A percentile compares a stretch with the other conserved stretches of the same genome.
Evolutionary conservation across 2,329 filamentous ascomycete genomes (phyloP).

Genomic region (Colletotrichum agaves): DNA sequence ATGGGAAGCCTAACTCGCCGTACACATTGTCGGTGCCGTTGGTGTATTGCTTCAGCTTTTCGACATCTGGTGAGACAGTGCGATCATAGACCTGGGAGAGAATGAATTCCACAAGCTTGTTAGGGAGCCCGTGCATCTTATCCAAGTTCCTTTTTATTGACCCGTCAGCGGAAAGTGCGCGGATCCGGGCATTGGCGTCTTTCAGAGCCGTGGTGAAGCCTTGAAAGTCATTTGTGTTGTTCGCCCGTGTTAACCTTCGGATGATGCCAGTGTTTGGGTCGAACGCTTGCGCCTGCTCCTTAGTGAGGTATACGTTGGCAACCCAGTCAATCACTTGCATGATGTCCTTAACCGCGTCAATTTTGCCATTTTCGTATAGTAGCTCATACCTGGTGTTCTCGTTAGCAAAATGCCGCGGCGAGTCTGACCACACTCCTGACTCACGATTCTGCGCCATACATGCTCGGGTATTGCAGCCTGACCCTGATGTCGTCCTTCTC

Average conservation of each 20-base stretch:
- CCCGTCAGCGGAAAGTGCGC: constrained; percentile 73
- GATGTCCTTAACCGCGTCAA: constrained; percentile 81
- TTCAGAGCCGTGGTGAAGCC: constrained; percentile 79
- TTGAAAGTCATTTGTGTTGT: constrained; percentile 69
- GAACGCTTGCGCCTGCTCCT: constrained; percentile 73
- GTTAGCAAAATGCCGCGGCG: constrained; percentile 41
- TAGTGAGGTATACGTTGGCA: constrained; percentile 80
- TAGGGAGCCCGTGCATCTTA: constrained; percentile 73
- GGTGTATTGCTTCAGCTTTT: constrained; percentile 84
- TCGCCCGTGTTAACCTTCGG: constrained; percentile 80
- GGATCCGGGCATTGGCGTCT: constrained; percentile 81
- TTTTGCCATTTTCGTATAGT: constrained; percentile 81
- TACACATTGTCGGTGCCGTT: constrained; percentile 95
- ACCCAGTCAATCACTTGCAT: constrained; percentile 75
- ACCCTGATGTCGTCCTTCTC: constrained; percentile 66
- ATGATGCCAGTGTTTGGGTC: constrained; percentile 79
- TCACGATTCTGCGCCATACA: constrained; percentile 74
- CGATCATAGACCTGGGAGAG: constrained; percentile 90
- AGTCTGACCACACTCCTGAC: constrained; percentile 37
- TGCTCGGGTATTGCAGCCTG: constrained; percentile 86
- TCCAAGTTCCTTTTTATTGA: constrained; percentile 79
- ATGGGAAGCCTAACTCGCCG: constrained; percentile 88
- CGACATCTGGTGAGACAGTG: constrained; percentile 89
- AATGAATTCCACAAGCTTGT: constrained; percentile 81
- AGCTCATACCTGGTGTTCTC: constrained; percentile 70